Percentiles rank a stretch among this genome's conserved stretches.
phyloP scores from a whole-genome alignment of 805 yeast species.

The Suhomyces kilbournensis region DNA sequence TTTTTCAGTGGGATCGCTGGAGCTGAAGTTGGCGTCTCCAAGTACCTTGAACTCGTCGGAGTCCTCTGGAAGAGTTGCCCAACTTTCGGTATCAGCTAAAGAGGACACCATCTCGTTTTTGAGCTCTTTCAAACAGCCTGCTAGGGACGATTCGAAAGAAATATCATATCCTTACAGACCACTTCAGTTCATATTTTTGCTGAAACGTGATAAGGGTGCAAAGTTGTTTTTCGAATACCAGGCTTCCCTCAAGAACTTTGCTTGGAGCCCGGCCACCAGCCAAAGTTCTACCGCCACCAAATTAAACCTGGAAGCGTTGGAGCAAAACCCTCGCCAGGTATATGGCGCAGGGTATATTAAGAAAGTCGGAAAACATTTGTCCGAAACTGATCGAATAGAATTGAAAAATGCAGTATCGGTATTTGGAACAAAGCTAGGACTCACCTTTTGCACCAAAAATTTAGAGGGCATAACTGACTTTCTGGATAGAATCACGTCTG shows the following conservation, averaged over 20 bases:
- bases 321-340: neutral
- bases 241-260: constrained; percentile 7
- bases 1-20: neutral
- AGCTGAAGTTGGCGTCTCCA: neutral
- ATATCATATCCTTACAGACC: neutral
- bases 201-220: constrained; percentile 6
- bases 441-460: neutral
- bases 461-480: neutral
- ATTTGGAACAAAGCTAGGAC: neutral
- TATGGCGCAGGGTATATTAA: neutral
- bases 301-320: neutral
- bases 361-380: constrained; percentile 8
- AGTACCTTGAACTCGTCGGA: neutral
- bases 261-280: neutral
- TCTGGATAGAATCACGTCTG: constrained; percentile 2
- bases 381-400: constrained; percentile 5
- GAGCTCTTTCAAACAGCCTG: neutral
- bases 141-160: neutral
- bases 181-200: neutral
- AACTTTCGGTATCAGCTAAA: neutral
- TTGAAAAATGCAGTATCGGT: constrained; percentile 5
- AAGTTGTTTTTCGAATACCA: constrained; percentile 8
- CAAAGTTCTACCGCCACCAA: neutral
- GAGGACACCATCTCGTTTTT: neutral
- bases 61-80: neutral